Percentiles rank a stretch among this genome's conserved stretches.
These are phyloP conservation scores for Xylaria venustula DNA, from an alignment of 495 filamentous ascomycete species.

Conservation along the genomic window DNA sequence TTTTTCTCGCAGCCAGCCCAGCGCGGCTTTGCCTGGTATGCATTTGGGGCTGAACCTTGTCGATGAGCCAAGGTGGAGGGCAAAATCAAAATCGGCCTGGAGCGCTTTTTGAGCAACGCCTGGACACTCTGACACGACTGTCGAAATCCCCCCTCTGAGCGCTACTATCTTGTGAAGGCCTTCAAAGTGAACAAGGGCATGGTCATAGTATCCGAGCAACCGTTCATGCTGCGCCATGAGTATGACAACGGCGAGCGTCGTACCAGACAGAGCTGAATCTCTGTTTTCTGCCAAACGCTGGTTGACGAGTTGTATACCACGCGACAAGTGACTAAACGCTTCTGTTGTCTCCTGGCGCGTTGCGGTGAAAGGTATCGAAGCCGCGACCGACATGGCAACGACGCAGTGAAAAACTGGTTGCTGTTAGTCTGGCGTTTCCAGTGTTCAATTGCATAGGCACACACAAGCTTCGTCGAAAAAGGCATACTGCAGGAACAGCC, in stretches of 20 bases:
- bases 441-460: not conserved
- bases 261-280: conserved; percentile 7
- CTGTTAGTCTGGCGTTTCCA: not conserved
- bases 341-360: conserved; percentile 5
- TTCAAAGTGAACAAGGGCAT: conserved; percentile 17
- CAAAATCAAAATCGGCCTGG: conserved; percentile 9
- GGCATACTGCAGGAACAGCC: conserved; percentile 11
- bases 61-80: conserved; percentile 3
- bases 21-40: not conserved
- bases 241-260: conserved; percentile 14
- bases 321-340: conserved; percentile 12
- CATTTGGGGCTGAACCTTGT: not conserved
- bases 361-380: not conserved
- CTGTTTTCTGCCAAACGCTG: conserved; percentile 10
- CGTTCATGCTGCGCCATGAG: conserved; percentile 11
- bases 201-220: conserved; percentile 5
- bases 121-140: not conserved
- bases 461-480: conserved; percentile 21
- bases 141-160: conserved; percentile 11
- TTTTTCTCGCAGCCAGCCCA: not conserved
- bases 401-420: conserved; percentile 16
- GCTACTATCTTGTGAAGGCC: conserved; percentile 15
- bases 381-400: conserved; percentile 13
- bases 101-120: conserved; percentile 15
- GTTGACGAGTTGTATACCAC: conserved; percentile 15